Percentiles rank a stretch among this genome's conserved stretches.
These are phyloP conservation scores for Apiotrichum mycotoxinovorans DNA, from an alignment of 1,284 basidiomycete genomes.

Conservation along the genomic window DNA sequence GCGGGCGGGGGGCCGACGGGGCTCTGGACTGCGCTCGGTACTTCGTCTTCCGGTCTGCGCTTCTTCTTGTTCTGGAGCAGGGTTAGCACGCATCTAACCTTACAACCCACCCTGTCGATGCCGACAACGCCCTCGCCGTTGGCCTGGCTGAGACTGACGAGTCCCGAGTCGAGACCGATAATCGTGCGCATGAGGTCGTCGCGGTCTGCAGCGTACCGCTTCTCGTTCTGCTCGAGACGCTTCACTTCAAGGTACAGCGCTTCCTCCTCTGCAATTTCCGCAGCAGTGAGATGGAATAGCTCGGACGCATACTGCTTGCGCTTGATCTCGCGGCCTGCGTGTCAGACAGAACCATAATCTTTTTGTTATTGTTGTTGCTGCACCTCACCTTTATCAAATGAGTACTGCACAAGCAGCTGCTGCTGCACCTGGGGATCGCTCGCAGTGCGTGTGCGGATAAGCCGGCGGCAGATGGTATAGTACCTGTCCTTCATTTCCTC, in stretches of 20 bases:
- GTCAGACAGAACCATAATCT: slow-evolving; percentile 14
- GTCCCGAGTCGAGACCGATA: slow-evolving; percentile 76
- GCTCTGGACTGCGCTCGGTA: slow-evolving; percentile 11
- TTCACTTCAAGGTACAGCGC: slow-evolving; percentile 92
- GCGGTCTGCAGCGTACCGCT: slow-evolving; percentile 79
- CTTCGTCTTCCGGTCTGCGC: slow-evolving; percentile 39
- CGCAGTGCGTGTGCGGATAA: slow-evolving; percentile 74
- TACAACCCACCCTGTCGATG: slow-evolving; percentile 21
- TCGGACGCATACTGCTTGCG: slow-evolving; percentile 84
- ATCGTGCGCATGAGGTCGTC: slow-evolving; percentile 84
- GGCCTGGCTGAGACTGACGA: slow-evolving; percentile 57
- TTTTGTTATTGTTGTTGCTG: no score
- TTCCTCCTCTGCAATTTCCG: slow-evolving; percentile 93
- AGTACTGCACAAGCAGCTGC: slow-evolving; percentile 65
- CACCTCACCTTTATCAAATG: slow-evolving; percentile 73
- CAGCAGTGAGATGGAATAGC: slow-evolving; percentile 78
- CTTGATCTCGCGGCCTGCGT: slow-evolving; percentile 74
- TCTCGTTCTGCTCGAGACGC: slow-evolving; percentile 87
- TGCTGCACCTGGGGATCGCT: slow-evolving; percentile 70
- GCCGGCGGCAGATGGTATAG: slow-evolving; percentile 83
- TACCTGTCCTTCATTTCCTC: slow-evolving; percentile 96
- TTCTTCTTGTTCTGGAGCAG: slow-evolving; percentile 45
- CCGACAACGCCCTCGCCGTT: slow-evolving; percentile 49
- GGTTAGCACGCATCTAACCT: neutral
- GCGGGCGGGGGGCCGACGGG: slow-evolving; percentile 25